Conservation (phyloP, 331 rosid genomes). For the Quercus tomentella region DNA sequence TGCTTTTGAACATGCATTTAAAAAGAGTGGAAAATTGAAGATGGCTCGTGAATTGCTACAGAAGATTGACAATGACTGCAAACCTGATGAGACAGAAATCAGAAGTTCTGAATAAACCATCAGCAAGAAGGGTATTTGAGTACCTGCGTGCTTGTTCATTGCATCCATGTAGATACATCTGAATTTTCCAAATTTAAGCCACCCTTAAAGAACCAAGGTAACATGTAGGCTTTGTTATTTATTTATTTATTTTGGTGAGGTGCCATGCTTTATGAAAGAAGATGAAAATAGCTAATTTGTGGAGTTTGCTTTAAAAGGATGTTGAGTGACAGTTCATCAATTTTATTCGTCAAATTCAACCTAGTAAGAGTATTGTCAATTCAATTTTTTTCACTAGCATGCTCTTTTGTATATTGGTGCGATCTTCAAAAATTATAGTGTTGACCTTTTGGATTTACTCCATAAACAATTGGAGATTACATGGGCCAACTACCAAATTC, state of each 20-base stretch:
- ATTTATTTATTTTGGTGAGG: too few relatives aligned
- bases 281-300: not conserved
- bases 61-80: constrained; percentile 22
- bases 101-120: not conserved
- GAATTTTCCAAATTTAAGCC: not conserved
- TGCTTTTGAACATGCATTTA: constrained; percentile 43
- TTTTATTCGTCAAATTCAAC: too few relatives aligned
- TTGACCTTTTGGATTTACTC: too few relatives aligned
- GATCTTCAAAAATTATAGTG: too few relatives aligned
- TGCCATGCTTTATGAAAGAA: not conserved
- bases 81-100: constrained; percentile 17
- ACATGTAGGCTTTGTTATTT: not conserved
- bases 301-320: too few relatives aligned
- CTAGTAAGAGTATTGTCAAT: too few relatives aligned
- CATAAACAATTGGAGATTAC: too few relatives aligned
- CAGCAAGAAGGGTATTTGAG: not conserved
- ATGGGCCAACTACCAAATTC: too few relatives aligned
- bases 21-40: constrained; percentile 42
- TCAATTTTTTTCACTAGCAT: too few relatives aligned
- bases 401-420: too few relatives aligned
- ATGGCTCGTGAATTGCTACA: constrained; percentile 50
- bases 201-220: not conserved
- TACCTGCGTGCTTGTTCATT: not conserved
- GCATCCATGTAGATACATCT: not conserved
- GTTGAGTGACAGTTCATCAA: too few relatives aligned